A percentile compares a stretch with the other conserved stretches of the same genome.
phyloP scores from a whole-genome alignment of 1,284 basidiomycete genomes.

The Nidula niveotomentosa region DNA sequence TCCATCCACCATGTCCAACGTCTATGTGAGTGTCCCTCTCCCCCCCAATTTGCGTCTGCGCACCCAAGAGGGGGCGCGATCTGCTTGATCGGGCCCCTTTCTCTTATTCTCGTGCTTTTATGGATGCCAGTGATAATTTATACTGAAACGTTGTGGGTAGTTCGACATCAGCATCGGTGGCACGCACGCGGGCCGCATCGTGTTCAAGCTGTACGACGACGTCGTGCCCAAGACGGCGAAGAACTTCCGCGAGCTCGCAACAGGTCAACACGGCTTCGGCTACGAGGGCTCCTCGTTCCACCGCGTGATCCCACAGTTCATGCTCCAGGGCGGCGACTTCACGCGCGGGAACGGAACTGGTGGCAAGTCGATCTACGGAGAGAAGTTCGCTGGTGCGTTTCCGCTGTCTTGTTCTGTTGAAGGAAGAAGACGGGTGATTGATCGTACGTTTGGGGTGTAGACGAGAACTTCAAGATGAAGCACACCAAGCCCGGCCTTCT shows the following conservation, averaged over 20 bases:
- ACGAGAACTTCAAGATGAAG: constrained; percentile 85
- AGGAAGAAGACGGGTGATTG: not conserved
- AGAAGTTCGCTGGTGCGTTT: constrained; percentile 68
- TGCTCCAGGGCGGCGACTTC: constrained; percentile 74
- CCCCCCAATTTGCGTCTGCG: not conserved
- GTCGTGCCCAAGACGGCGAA: constrained; percentile 73
- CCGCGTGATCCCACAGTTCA: constrained; percentile 69
- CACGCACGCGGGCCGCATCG: constrained; percentile 63
- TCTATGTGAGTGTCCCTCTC: constrained; percentile 23
- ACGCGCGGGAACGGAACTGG: constrained; percentile 82
- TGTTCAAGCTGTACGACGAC: constrained; percentile 82
- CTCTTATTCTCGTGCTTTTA: not conserved
- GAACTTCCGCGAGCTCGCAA: constrained; percentile 93
- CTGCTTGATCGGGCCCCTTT: too few relatives aligned
- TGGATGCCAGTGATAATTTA: not conserved
- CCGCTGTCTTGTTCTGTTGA: not conserved
- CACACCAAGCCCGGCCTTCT: constrained; percentile 85
- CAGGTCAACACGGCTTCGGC: constrained; percentile 69
- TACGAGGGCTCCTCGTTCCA: constrained; percentile 76
- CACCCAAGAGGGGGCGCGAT: too few relatives aligned
- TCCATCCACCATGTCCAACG: constrained; percentile 29
- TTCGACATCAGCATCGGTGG: constrained; percentile 79
- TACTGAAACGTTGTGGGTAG: constrained; percentile 27
- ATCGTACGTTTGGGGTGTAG: constrained; percentile 30
- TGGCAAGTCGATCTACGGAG: constrained; percentile 91